Conservation (phyloP, 2,329 filamentous ascomycete species). For the Neospermospora avenae region DNA sequence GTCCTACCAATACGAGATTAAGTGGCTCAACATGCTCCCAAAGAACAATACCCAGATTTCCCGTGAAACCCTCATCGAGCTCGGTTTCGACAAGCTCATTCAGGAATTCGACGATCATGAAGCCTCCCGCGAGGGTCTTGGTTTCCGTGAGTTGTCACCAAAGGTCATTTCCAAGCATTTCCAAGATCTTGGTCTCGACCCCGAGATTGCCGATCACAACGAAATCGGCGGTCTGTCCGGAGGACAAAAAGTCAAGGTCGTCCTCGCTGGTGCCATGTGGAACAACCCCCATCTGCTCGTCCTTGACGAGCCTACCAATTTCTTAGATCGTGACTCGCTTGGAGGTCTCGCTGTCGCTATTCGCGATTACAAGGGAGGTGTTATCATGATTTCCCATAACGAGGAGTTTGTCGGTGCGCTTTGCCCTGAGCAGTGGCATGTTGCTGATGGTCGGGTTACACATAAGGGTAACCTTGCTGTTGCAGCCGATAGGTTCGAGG, state of each 20-base stretch:
- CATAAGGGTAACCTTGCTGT: conserved; percentile 77
- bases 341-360: conserved; percentile 97
- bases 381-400: conserved; percentile 99
- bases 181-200: conserved; percentile 91
- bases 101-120: conserved; percentile 99
- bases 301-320: conserved; percentile 98
- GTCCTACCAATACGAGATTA: conserved; percentile 96
- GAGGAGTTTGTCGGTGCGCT: conserved; percentile 97
- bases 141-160: conserved; percentile 89
- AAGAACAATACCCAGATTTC: conserved; percentile 94
- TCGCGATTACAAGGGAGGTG: conserved; percentile 95
- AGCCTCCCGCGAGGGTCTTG: conserved; percentile 95
- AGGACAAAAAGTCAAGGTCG: conserved; percentile 98
- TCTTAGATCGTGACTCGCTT: conserved; percentile 95
- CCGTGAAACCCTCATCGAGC: conserved; percentile 81
- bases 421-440: conserved; percentile 94
- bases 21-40: conserved; percentile 85
- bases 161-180: conserved; percentile 97
- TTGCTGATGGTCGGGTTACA: conserved; percentile 81
- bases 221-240: conserved; percentile 94
- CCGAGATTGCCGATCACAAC: conserved; percentile 98
- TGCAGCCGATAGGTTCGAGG: conserved; percentile 81
- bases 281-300: conserved; percentile 98
- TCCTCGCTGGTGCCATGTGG: conserved; percentile 95
- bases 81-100: conserved; percentile 87